These are phyloP conservation scores for Globisporangium okanoganense DNA, from an alignment of 352 stramenopile species.

Conservation along the genomic window DNA sequence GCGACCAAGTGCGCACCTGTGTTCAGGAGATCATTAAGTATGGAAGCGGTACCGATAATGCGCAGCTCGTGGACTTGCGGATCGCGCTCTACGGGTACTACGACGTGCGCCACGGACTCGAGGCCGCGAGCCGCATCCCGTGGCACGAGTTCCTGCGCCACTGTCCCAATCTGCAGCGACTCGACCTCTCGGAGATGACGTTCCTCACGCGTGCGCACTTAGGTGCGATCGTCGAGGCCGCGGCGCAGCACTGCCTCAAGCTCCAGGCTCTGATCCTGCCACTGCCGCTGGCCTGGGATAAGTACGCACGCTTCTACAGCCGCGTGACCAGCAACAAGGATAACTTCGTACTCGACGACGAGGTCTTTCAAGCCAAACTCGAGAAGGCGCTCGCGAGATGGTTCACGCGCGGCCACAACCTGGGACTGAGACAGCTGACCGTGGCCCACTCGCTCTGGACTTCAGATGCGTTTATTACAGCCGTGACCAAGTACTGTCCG, in stretches of 20 bases:
- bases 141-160: conserved; percentile 32
- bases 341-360: conserved; percentile 19
- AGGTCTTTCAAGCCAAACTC: conserved; percentile 24
- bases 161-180: conserved; percentile 40
- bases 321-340: conserved; percentile 18
- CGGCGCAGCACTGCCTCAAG: conserved; percentile 37
- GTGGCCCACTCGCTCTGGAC: conserved; percentile 29
- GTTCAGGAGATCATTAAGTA: conserved; percentile 14
- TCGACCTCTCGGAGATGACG: conserved; percentile 49
- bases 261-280: conserved; percentile 41
- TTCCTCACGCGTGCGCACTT: conserved; percentile 43
- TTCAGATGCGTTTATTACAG: conserved; percentile 36
- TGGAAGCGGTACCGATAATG: conserved; percentile 5
- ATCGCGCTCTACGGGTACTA: conserved; percentile 49
- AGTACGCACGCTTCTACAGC: conserved; percentile 21
- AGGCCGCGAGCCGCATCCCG: conserved; percentile 25
- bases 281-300: conserved; percentile 36
- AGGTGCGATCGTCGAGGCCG: conserved; percentile 30
- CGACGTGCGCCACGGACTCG: conserved; percentile 20
- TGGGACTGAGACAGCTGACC: conserved; percentile 38
- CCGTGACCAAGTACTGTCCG: conserved; percentile 37
- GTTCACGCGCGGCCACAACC: conserved; percentile 26
- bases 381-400: conserved; percentile 33
- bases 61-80: conserved; percentile 33
- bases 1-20: conserved; percentile 22